Base-by-base conservation (phyloP, 352 stramenopile genomes). In the Globisporangium parvum region DNA sequence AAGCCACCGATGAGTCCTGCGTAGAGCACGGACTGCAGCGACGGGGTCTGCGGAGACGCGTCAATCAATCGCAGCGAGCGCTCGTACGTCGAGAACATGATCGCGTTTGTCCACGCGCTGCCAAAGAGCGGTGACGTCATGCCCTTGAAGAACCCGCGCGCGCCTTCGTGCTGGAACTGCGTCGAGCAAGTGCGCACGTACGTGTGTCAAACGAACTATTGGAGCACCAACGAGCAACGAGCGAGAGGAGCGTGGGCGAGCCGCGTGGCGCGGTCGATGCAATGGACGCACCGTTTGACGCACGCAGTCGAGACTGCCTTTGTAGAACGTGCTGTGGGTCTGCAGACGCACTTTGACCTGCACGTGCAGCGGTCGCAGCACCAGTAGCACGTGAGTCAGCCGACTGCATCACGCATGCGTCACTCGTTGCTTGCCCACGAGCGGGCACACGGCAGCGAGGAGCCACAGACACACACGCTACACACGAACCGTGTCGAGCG, bases 51-150 rank as follows among this genome's bases (percentile, higher is more conserved):
- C 15, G 73, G 57, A 17, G 77, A 76, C 37, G 80, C 62, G 55
- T 89, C 80, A 23, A 91, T 80, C 26, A 71, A 48, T 17, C 73
- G 75, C 12, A 92, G 62, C 48, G 77, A 85, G 52, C 77, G 77
- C 61, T 92, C 85, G 44, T 93, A 92, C 12, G 76, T 71, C 11
- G 80, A 80, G 62, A 95, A 95, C 75, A 95, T 86, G 55, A 93
- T 84, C 28, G 85, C 85, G 62, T 91, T 95, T n/a, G 80, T 92
- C 55, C 77, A 87, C 18, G 83, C 82, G 51, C 80, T 95, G 41
- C 82, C 81, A 40, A 95, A 73, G 14, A 95, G 69, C 45, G 85
- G 85, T 31, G 85, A 95, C 35, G 70, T 60, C 72, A 95, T 79
- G 45, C 85, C 85, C 59, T 93, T 95, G 75, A 93, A 95, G 57